Percentiles rank a stretch among this genome's conserved stretches.
phyloP scores from a whole-genome alignment of 805 yeast genomes.

The Zygosaccharomyces kombuchaensis region DNA sequence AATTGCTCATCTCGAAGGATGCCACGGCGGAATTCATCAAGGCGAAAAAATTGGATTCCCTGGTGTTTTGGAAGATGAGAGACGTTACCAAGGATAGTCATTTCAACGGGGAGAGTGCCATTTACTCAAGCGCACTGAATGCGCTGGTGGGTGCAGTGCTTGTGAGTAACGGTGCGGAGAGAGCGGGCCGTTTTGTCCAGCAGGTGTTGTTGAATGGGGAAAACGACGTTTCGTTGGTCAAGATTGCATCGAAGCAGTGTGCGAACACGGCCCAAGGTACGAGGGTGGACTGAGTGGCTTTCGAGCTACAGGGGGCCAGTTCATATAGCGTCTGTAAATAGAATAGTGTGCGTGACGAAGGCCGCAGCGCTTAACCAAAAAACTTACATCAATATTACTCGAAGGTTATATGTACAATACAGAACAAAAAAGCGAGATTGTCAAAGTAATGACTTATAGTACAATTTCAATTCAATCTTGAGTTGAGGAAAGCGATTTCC shows the following conservation, averaged over 20 bases:
- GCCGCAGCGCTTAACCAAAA: too few relatives aligned
- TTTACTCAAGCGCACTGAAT: constrained; percentile 49
- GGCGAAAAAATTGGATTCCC: constrained; percentile 43
- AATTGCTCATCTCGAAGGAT: constrained; percentile 47
- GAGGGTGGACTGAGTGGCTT: too few relatives aligned
- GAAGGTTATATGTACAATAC: constrained; percentile 3
- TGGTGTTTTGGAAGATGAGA: constrained; percentile 65
- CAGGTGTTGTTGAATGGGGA: constrained; percentile 43
- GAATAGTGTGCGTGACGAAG: not conserved
- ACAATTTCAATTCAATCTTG: constrained; percentile 40
- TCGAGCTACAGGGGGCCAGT: too few relatives aligned
- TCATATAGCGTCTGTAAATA: constrained; percentile 8
- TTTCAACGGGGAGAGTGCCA: constrained; percentile 53
- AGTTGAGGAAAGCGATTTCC: constrained; percentile 77
- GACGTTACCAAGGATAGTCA: constrained; percentile 43
- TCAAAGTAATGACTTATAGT: not conserved
- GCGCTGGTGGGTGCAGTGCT: constrained; percentile 70
- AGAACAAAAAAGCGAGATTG: not conserved
- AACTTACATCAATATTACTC: too few relatives aligned
- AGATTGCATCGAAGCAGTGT: constrained; percentile 14
- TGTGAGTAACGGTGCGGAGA: constrained; percentile 53
- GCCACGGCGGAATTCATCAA: constrained; percentile 51
- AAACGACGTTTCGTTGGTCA: constrained; percentile 17
- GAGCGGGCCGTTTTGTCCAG: constrained; percentile 55
- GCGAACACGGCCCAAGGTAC: not conserved